A percentile compares a stretch with the other conserved stretches of the same genome.
Conservation (phyloP, 345 rosid species). For the Eucalyptus cladocalyx region DNA sequence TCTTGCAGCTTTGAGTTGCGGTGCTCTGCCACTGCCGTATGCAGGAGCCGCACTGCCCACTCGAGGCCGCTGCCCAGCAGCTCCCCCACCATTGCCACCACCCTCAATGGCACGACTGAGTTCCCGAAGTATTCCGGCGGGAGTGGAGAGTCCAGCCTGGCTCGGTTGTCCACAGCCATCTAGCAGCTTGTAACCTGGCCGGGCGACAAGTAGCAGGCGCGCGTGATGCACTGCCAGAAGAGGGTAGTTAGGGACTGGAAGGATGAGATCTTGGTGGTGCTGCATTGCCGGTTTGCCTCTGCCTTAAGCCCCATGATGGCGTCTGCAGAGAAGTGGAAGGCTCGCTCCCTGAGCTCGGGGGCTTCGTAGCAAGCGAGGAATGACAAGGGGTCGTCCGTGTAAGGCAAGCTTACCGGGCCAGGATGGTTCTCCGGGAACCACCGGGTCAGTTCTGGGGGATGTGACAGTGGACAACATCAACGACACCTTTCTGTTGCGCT, state of each 20-base stretch:
- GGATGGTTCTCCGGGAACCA: constrained; percentile 40
- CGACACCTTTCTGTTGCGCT: not conserved
- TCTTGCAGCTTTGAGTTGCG: constrained; percentile 10
- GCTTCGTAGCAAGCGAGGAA: constrained; percentile 26
- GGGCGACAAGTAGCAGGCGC: constrained; percentile 9
- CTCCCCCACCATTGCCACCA: constrained; percentile 30
- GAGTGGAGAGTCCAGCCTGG: constrained; percentile 38
- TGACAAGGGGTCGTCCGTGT: constrained; percentile 15
- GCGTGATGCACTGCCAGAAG: constrained; percentile 50
- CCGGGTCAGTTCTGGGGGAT: constrained; percentile 15
- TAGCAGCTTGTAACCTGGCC: constrained; percentile 30
- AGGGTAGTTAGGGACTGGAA: constrained; percentile 54
- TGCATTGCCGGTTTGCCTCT: not conserved
- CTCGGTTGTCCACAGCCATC: constrained; percentile 34
- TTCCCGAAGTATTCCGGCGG: constrained; percentile 50
- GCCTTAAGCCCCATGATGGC: not conserved
- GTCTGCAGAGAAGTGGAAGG: not conserved
- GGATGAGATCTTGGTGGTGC: constrained; percentile 31
- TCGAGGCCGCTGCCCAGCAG: constrained; percentile 38
- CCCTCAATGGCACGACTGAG: constrained; percentile 16
- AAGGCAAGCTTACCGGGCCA: constrained; percentile 33
- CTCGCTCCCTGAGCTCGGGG: constrained; percentile 31
- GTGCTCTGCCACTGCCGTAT: constrained; percentile 32
- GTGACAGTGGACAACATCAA: not conserved
- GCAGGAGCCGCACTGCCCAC: constrained; percentile 54